Evolutionary conservation across 106 monocot genomes (phyloP).

Genomic region (Dioscorea alata): DNA sequence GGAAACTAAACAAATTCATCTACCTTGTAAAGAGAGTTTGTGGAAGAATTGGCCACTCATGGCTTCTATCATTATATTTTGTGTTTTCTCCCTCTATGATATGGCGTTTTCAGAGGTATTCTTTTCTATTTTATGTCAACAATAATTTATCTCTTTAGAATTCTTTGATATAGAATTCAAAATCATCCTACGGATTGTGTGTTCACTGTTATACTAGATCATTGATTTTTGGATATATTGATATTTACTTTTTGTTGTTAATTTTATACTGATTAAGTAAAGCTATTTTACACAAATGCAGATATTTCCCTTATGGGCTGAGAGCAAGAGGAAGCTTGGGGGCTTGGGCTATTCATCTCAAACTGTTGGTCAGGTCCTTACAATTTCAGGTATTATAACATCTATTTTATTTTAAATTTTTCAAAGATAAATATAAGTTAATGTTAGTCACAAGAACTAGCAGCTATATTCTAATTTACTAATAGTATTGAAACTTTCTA

Average conservation of each 20-base stretch:
- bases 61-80: slow-evolving; percentile 57
- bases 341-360: slow-evolving; percentile 18
- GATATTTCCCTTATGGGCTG: slow-evolving; percentile 26
- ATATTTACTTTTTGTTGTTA: neutral
- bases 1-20: slow-evolving; percentile 3
- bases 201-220: neutral
- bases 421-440: too few species aligned
- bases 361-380: slow-evolving; percentile 20
- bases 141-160: neutral
- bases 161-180: neutral
- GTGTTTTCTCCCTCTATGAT: slow-evolving; percentile 71
- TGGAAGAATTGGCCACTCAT: slow-evolving; percentile 68
- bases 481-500: too few species aligned
- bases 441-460: too few species aligned
- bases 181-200: neutral
- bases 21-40: slow-evolving; percentile 24
- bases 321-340: slow-evolving; percentile 15
- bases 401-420: too few species aligned
- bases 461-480: too few species aligned
- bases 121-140: neutral
- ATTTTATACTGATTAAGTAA: neutral
- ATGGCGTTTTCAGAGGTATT: slow-evolving; percentile 76
- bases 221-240: neutral
- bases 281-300: neutral
- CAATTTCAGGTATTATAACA: slow-evolving; percentile 13